Conservation (phyloP, 495 filamentous ascomycete genomes). For the Lichenothelia convexa region DNA sequence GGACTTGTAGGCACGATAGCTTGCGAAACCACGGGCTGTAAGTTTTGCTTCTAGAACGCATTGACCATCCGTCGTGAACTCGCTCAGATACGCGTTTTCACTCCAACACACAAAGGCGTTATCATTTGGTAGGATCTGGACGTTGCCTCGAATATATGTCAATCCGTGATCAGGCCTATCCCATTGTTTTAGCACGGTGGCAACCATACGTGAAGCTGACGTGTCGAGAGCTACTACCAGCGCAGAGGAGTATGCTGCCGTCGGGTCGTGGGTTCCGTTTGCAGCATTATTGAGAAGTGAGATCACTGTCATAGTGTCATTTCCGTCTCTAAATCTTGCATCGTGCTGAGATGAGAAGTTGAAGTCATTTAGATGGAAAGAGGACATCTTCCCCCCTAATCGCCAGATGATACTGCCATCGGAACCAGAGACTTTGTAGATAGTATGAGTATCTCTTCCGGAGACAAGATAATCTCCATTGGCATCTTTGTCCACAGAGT, state of each 20-base stretch:
- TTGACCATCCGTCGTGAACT: constrained; percentile 1
- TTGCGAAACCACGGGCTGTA: background rate
- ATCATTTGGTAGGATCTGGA: background rate
- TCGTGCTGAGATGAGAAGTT: constrained; percentile 6
- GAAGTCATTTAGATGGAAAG: background rate
- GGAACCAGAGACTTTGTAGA: constrained; percentile 6
- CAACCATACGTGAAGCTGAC: background rate
- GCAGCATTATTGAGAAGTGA: constrained; percentile 5
- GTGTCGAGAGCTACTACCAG: constrained; percentile 2
- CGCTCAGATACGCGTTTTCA: background rate
- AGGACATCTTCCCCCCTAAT: background rate
- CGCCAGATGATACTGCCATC: constrained; percentile 11
- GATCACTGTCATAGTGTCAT: background rate
- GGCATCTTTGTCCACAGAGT: constrained; percentile 8
- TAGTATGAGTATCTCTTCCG: constrained; percentile 3
- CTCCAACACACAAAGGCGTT: constrained; percentile 4
- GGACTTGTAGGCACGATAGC: constrained; percentile 7
- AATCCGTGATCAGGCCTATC: background rate
- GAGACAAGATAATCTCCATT: constrained; percentile 12
- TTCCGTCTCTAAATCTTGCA: constrained; percentile 1
- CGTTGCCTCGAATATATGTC: constrained; percentile 1
- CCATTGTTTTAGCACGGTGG: background rate
- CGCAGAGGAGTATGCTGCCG: background rate
- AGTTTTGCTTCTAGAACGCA: constrained; percentile 4
- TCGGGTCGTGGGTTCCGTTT: background rate